These are phyloP conservation scores for Diospyros kaki DNA, from an alignment of 148 eudicot genomes.

Conservation along the genomic window DNA sequence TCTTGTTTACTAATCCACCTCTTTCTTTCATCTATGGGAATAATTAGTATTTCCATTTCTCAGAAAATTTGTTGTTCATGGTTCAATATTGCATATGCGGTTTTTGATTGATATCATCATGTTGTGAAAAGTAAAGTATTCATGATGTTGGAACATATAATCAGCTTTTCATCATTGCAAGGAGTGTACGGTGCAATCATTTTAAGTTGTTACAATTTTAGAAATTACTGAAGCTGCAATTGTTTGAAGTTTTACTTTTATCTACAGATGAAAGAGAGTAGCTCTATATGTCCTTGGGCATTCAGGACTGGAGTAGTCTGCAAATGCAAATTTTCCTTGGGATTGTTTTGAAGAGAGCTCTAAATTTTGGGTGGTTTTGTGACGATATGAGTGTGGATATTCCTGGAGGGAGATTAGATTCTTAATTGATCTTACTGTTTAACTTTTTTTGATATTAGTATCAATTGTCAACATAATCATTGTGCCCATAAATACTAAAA, in stretches of 20 bases:
- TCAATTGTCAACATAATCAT: no score
- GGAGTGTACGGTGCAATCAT: not conserved
- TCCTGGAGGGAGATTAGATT: no score
- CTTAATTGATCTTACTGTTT: no score
- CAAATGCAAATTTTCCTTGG: not conserved
- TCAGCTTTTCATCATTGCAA: no score
- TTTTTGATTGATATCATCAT: not conserved
- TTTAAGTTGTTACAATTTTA: not conserved
- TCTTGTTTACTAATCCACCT: not conserved
- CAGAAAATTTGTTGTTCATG: not conserved
- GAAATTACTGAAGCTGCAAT: not conserved
- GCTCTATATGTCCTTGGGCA: not conserved
- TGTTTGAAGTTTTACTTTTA: not conserved
- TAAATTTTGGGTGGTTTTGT: no score
- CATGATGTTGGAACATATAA: not conserved
- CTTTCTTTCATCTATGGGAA: no score
- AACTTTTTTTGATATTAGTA: no score
- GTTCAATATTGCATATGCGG: not conserved
- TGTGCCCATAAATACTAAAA: no score
- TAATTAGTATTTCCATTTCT: not conserved
- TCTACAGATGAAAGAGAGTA: not conserved
- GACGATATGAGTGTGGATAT: no score
- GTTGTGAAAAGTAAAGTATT: not conserved
- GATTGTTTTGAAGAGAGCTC: not conserved
- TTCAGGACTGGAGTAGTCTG: slow-evolving; percentile 1